Percentiles rank a stretch among this genome's conserved stretches.
Conservation (phyloP, 176 grass and related monocot species). For the Rhipidocladum racemiflorum region DNA sequence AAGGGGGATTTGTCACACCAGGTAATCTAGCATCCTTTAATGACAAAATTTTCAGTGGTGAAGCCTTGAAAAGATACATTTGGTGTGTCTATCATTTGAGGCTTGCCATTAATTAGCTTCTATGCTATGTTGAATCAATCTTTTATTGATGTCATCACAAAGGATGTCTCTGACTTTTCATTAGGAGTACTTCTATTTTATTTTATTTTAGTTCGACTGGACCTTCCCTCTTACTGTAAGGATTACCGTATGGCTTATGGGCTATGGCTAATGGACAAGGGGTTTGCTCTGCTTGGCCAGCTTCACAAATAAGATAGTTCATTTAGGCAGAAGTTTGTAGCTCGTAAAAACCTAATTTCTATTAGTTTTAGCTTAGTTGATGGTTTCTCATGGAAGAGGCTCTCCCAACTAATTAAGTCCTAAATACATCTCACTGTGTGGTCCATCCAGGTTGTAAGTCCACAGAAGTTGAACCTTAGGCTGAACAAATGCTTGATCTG, state of each 20-base stretch:
- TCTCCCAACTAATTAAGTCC: not conserved
- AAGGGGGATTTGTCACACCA: not conserved
- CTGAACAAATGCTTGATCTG: not conserved
- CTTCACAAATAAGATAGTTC: not conserved
- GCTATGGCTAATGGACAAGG: not conserved
- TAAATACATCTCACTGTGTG: not conserved
- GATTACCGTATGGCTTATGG: not conserved
- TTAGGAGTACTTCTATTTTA: not conserved
- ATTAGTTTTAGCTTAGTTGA: conserved; percentile 21
- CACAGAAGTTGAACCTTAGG: not conserved
- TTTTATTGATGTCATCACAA: not conserved
- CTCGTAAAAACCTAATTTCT: not conserved
- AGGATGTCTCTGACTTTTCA: not conserved
- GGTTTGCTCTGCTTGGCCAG: not conserved
- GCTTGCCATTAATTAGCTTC: not conserved
- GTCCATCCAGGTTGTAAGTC: not conserved
- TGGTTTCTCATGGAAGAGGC: not conserved
- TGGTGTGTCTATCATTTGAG: not conserved
- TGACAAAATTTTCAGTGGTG: not conserved
- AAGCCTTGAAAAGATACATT: not conserved
- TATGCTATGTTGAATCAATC: not conserved
- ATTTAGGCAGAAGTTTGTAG: not conserved
- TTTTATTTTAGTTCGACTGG: not conserved
- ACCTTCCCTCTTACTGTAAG: not conserved
- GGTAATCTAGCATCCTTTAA: not conserved